Conservation (phyloP, 2,329 filamentous ascomycete genomes). For the Diaporthe ampelina region DNA sequence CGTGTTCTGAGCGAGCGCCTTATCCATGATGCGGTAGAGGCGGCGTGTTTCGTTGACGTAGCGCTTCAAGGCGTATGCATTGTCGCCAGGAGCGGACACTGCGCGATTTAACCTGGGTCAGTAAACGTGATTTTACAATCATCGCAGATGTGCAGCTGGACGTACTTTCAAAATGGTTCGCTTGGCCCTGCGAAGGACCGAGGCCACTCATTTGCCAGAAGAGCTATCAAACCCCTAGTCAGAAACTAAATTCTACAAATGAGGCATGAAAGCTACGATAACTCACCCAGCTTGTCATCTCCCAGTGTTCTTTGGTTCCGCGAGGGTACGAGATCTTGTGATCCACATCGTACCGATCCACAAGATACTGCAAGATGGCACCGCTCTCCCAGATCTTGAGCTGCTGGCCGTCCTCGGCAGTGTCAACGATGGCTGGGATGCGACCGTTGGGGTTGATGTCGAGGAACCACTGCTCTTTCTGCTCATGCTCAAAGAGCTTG, state of each 20-base stretch:
- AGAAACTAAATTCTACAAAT: neutral
- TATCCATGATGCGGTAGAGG: constrained; percentile 26
- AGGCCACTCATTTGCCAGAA: constrained; percentile 85
- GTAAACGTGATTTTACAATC: neutral
- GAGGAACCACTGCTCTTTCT: constrained; percentile 82
- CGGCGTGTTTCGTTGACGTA: constrained; percentile 26
- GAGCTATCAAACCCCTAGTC: constrained; percentile 53
- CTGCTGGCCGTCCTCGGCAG: constrained; percentile 66
- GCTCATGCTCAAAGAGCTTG: constrained; percentile 27
- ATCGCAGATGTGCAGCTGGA: neutral
- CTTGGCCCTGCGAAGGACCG: constrained; percentile 79
- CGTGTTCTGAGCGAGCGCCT: neutral
- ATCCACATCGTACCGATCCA: constrained; percentile 84
- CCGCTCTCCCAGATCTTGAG: constrained; percentile 81
- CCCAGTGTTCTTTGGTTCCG: constrained; percentile 81
- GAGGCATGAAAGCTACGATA: neutral
- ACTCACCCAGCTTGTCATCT: constrained; percentile 81
- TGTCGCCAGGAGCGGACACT: neutral
- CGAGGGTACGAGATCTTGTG: constrained; percentile 85
- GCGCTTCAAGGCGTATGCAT: constrained; percentile 15
- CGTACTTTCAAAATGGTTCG: constrained; percentile 21
- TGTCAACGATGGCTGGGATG: constrained; percentile 89
- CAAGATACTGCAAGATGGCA: constrained; percentile 86
- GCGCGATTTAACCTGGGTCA: neutral
- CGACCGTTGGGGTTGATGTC: constrained; percentile 94